These are phyloP conservation scores for Neurospora sp. DNA, from an alignment of 495 filamentous ascomycete species.

Conservation along the genomic window DNA sequence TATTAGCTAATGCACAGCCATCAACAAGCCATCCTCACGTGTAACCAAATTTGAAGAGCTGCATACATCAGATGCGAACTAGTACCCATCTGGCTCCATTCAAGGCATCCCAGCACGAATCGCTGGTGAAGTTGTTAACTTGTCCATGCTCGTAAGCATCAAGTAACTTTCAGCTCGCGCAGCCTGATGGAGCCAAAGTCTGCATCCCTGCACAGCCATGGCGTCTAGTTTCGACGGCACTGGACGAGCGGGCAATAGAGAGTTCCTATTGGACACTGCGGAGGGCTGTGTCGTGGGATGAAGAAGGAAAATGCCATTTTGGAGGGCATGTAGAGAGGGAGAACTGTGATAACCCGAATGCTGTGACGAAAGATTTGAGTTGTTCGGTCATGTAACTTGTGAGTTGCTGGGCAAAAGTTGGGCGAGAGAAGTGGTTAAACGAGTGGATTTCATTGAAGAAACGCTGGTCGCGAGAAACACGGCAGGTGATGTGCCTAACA, in stretches of 20 bases:
- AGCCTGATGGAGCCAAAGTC: neutral
- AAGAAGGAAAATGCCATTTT: neutral
- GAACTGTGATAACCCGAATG: too few species aligned
- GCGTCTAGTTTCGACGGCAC: neutral
- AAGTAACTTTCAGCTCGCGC: neutral
- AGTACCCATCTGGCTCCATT: neutral
- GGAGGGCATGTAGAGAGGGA: too few species aligned
- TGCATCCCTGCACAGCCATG: neutral
- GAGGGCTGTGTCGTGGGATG: neutral
- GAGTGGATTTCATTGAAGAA: neutral
- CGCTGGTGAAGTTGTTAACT: neutral
- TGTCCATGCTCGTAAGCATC: neutral
- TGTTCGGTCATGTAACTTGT: neutral
- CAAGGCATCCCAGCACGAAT: neutral
- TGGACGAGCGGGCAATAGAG: neutral
- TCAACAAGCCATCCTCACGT: neutral
- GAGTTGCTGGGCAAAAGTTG: neutral
- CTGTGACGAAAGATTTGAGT: too few species aligned
- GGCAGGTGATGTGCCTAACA: neutral
- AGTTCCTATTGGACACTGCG: neutral
- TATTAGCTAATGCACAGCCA: neutral
- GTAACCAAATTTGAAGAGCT: neutral
- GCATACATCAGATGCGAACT: neutral
- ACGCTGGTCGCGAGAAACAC: neutral
- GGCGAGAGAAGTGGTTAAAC: neutral